Evolutionary conservation across 805 yeast genomes (phyloP).

Genomic region (Wickerhamomyces chaumierensis): DNA sequence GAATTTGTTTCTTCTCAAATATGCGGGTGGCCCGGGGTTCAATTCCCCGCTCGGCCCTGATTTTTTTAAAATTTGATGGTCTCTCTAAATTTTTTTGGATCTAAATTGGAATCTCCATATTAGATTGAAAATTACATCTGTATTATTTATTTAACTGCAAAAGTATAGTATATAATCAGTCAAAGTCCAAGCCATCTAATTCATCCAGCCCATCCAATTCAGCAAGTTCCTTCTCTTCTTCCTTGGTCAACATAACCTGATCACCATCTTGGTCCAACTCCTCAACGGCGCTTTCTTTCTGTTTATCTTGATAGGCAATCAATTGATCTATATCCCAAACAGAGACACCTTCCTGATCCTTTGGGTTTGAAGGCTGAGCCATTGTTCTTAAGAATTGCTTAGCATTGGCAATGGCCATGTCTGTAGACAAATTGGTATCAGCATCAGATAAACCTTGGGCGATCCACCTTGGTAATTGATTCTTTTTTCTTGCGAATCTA

Average conservation of each 20-base stretch:
- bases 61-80: no score
- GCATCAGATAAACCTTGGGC: constrained; percentile 88
- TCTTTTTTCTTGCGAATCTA: constrained; percentile 76
- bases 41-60: no score
- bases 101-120: no score
- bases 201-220: constrained; percentile 2
- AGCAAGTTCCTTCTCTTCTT: constrained; percentile 17
- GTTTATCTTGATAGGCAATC: constrained; percentile 43
- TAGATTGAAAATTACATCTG: no score
- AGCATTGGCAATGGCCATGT: constrained; percentile 93
- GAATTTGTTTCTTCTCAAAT: no score
- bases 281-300: constrained; percentile 18
- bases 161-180: no score
- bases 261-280: constrained; percentile 18
- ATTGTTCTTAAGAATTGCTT: constrained; percentile 83
- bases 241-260: constrained; percentile 16
- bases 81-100: no score
- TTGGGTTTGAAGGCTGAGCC: constrained; percentile 87
- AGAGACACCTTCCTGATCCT: constrained; percentile 88
- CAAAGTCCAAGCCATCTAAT: not conserved
- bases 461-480: constrained; percentile 94
- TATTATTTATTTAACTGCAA: no score
- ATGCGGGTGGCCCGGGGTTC: no score
- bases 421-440: constrained; percentile 85
- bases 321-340: constrained; percentile 81